Conservation (phyloP, 169 alveolate genomes). For the Eimeria acervulina region DNA sequence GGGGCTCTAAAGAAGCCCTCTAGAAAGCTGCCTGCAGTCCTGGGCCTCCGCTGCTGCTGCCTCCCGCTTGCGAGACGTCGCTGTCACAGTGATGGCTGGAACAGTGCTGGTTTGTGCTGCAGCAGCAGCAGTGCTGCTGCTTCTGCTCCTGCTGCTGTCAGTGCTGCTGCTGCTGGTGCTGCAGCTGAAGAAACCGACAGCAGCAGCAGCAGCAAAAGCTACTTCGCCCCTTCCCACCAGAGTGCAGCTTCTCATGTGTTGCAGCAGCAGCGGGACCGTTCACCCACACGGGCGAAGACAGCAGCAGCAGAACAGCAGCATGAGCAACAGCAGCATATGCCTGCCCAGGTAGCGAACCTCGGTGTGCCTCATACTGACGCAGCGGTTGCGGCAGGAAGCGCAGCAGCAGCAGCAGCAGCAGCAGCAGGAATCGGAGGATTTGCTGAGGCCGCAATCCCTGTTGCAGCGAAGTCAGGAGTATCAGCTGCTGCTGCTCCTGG, state of each 20-base stretch:
- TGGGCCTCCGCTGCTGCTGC: conserved; percentile 57
- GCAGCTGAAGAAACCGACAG: background rate
- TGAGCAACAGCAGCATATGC: too few species aligned
- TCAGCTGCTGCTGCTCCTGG: background rate
- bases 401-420: conserved; percentile 48
- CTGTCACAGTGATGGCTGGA: conserved; percentile 62
- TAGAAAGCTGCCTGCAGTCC: background rate
- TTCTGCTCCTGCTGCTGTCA: background rate
- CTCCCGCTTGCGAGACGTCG: conserved; percentile 9
- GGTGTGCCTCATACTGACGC: background rate
- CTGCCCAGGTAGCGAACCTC: too few species aligned
- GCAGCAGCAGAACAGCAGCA: too few species aligned
- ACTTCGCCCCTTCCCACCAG: background rate
- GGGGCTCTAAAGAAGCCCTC: background rate
- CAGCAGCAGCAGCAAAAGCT: background rate
- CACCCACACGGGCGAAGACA: too few species aligned
- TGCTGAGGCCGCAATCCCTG: conserved; percentile 47
- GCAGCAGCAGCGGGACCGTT: too few species aligned
- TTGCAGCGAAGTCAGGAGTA: background rate
- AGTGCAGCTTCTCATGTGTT: too few species aligned
- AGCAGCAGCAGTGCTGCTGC: background rate
- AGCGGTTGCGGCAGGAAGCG: background rate
- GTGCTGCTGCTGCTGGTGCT: conserved; percentile 3
- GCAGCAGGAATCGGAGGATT: background rate
- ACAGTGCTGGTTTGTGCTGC: conserved; percentile 33